These are phyloP conservation scores for Fimicolochytrium jonesii DNA, from an alignment of 192 early-diverging fungal species.

Conservation along the genomic window DNA sequence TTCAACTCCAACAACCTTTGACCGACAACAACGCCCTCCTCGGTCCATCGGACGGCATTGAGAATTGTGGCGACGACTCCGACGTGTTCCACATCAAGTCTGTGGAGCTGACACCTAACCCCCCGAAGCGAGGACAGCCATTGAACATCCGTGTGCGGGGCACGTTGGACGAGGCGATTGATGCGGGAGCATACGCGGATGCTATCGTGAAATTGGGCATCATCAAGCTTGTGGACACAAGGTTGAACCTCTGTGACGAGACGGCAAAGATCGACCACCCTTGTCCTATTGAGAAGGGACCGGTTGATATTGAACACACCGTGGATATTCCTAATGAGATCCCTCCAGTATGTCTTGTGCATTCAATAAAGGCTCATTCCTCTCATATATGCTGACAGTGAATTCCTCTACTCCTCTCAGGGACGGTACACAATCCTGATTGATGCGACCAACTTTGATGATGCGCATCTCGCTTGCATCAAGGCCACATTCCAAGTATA, in stretches of 20 bases:
- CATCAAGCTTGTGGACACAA: conserved; percentile 43
- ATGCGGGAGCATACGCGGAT: conserved; percentile 37
- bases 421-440: no score
- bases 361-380: no score
- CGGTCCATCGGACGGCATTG: conserved; percentile 10
- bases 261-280: conserved; percentile 31
- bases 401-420: no score
- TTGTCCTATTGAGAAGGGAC: conserved; percentile 49
- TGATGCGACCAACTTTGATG: no score
- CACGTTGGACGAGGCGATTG: conserved; percentile 29
- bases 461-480: no score
- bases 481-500: no score
- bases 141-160: conserved; percentile 39
- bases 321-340: conserved; percentile 45
- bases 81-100: conserved; percentile 36
- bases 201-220: conserved; percentile 45
- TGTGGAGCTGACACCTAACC: conserved; percentile 39
- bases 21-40: no score
- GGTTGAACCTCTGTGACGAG: conserved; percentile 41
- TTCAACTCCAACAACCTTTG: no score
- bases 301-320: conserved; percentile 31
- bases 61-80: conserved; percentile 17
- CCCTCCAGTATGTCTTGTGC: conserved; percentile 44
- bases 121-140: conserved; percentile 35
- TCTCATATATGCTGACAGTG: no score